Base-by-base conservation (phyloP, 2,329 filamentous ascomycete species). In the Xylariaceae sp. region DNA sequence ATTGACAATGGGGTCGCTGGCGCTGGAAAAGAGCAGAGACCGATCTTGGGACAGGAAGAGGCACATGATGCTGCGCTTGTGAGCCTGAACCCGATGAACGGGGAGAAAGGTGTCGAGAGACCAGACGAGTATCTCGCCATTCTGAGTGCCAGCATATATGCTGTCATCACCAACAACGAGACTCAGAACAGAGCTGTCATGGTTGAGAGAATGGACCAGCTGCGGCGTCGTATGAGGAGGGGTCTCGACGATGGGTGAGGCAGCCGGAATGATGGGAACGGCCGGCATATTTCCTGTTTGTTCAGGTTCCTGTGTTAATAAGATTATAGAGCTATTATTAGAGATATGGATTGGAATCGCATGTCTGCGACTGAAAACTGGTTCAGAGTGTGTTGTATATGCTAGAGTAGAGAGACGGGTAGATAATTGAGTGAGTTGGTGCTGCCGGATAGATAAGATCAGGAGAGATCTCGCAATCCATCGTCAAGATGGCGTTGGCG, bases 91-190 rank as follows among this genome's bases (percentile, higher is more conserved):
- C 34, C 87, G 87, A 48, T 84, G 81, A 34, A 89, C 83, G 54
- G 88, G 86, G 73, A 95, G 88, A 72, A 92, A 99, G 6, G 90
- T 96, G 66, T 88, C 87, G 50, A 99, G 82, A 2, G 89, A 92
- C 89, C 92, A 99, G 50, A 92, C 88, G 51, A 95, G 81, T 62
- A 99, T 96, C 76, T 97, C 91, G 62, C 94, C 94, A 64, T 91
- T 89, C 72, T 97, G 92, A 1, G 94, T 92, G 47, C 94, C 94
- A 15, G 93, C 92, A 74, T 91, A 99, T 56, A 99, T 88, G 71
- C 87, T 88, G 52, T 88, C 82, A 55, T 90, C 82, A 59, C 90
- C 92, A 23, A 96, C 85, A 3, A 87, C 90, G 58, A 99, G 82
- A 7, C 91, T 86, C 54, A 99, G 85, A 52, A 95, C 89, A 2